Conservation (phyloP, 164 flowering plant species). For the Macadamia integrifolia region DNA sequence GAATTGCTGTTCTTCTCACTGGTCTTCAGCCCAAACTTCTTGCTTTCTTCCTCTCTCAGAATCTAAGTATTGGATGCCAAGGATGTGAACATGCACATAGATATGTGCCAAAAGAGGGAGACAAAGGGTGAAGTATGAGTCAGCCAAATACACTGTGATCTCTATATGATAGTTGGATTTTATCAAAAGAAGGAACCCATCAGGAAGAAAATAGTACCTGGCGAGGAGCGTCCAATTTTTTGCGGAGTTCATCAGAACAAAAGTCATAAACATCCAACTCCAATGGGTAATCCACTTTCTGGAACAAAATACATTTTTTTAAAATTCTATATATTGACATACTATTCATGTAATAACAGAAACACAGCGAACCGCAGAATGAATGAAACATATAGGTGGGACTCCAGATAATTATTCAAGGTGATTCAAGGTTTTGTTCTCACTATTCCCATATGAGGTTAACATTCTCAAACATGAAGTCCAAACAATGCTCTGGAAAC, state of each 20-base stretch:
- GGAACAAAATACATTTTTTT: slow-evolving; percentile 6
- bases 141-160: too few relatives aligned
- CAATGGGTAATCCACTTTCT: slow-evolving; percentile 98
- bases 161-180: neutral
- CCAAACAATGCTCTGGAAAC: neutral
- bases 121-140: too few relatives aligned
- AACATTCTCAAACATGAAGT: neutral
- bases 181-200: neutral
- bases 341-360: neutral
- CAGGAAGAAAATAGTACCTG: slow-evolving; percentile 35
- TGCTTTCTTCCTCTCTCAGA: slow-evolving; percentile 80
- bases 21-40: slow-evolving; percentile 68
- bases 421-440: too few relatives aligned
- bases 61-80: slow-evolving; percentile 23
- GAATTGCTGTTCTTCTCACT: slow-evolving; percentile 42
- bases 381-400: neutral
- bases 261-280: slow-evolving; percentile 90
- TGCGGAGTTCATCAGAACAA: slow-evolving; percentile 81
- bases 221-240: slow-evolving; percentile 79
- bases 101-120: neutral
- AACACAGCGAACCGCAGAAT: neutral
- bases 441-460: too few relatives aligned
- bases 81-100: neutral
- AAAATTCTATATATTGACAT: neutral
- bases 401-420: too few relatives aligned